Evolutionary conservation across 2,329 filamentous ascomycete species (phyloP).

Genomic region (Fusarium transvaalense): DNA sequence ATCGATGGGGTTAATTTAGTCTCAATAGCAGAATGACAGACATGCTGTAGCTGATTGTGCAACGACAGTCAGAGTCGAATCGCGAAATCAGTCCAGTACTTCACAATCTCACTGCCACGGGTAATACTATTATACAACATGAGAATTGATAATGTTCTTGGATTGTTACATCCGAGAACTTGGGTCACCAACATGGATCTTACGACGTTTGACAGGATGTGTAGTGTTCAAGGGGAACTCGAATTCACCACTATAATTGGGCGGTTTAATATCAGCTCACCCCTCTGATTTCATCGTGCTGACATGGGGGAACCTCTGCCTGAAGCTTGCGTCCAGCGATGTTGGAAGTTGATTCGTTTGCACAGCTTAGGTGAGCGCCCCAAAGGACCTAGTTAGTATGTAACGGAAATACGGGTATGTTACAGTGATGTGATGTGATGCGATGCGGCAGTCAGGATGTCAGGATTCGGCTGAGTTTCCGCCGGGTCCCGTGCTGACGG

Average conservation of each 20-base stretch:
- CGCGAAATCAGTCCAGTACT: background rate
- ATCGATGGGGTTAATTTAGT: constrained; percentile 14
- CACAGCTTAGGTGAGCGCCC: constrained; percentile 31
- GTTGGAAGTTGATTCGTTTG: constrained; percentile 21
- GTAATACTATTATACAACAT: background rate
- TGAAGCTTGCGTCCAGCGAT: constrained; percentile 19
- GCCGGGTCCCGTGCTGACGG: constrained; percentile 11
- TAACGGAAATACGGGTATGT: background rate
- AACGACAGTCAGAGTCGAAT: background rate
- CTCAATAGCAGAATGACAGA: background rate
- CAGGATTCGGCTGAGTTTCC: constrained; percentile 18
- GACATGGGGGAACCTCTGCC: constrained; percentile 16
- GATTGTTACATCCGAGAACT: constrained; percentile 22
- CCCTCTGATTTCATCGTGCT: constrained; percentile 8
- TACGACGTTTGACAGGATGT: constrained; percentile 7
- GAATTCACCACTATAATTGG: constrained; percentile 21
- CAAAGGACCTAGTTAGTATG: background rate
- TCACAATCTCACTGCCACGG: background rate
- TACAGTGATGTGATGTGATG: background rate
- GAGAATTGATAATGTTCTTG: constrained; percentile 9
- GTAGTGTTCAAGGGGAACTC: constrained; percentile 9
- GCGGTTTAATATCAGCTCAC: background rate
- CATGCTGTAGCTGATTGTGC: background rate
- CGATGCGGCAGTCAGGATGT: constrained; percentile 12
- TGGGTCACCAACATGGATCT: constrained; percentile 11